Evolutionary conservation across 352 stramenopile species (phyloP).

Genomic region (Aphanomyces astaci): DNA sequence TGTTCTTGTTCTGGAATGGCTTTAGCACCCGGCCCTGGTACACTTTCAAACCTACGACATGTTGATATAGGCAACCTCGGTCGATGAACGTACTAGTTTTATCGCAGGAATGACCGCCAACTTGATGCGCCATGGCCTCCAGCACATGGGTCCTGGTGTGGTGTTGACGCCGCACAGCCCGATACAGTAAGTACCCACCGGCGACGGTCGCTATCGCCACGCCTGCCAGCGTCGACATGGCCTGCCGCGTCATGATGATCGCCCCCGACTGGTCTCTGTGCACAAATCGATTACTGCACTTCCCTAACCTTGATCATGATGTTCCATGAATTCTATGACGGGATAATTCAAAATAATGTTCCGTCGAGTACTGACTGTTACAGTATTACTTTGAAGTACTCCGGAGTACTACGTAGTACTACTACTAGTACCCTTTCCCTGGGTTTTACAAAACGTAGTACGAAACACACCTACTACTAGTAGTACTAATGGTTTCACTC

Average conservation of each 20-base stretch:
- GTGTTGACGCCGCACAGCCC: not conserved
- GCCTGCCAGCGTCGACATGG: not conserved
- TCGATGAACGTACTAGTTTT: slow-evolving; percentile 42
- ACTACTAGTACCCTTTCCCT: too few relatives aligned
- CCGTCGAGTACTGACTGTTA: too few relatives aligned
- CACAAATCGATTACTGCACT: too few relatives aligned
- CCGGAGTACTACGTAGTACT: too few relatives aligned
- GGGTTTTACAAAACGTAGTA: too few relatives aligned
- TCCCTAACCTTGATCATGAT: too few relatives aligned
- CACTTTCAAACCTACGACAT: slow-evolving; percentile 48
- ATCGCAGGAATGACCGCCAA: slow-evolving; percentile 62
- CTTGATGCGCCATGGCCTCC: slow-evolving; percentile 39
- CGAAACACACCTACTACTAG: too few relatives aligned
- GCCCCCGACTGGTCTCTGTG: too few relatives aligned
- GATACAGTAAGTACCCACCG: not conserved
- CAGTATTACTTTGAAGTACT: too few relatives aligned
- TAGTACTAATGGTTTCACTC: too few relatives aligned
- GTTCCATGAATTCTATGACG: too few relatives aligned
- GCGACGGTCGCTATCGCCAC: not conserved
- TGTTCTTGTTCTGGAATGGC: slow-evolving; percentile 74
- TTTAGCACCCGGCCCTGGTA: slow-evolving; percentile 69
- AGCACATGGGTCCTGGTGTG: not conserved
- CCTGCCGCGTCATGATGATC: not conserved
- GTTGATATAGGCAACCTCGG: not conserved
- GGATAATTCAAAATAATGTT: too few relatives aligned